A percentile compares a stretch with the other conserved stretches of the same genome.
phyloP scores from a whole-genome alignment of 148 eudicot species.

The Camellia japonica region DNA sequence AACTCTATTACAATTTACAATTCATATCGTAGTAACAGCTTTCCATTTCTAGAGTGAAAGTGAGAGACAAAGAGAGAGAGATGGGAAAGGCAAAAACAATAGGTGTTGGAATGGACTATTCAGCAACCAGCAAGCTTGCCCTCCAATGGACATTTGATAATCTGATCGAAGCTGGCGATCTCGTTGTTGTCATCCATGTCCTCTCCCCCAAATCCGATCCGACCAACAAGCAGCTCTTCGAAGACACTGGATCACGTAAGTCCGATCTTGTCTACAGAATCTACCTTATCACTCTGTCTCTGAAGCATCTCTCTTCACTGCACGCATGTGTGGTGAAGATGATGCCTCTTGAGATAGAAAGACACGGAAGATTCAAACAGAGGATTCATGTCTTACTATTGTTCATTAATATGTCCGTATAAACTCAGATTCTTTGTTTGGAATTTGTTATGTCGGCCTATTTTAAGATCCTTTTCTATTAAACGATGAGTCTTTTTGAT shows the following conservation, averaged over 20 bases:
- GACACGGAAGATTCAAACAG: too few relatives aligned
- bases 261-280: too few relatives aligned
- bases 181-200: constrained; percentile 36
- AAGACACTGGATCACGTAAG: constrained; percentile 53
- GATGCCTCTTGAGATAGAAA: too few relatives aligned
- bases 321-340: too few relatives aligned
- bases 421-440: too few relatives aligned
- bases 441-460: too few relatives aligned
- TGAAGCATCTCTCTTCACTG: too few relatives aligned
- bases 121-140: constrained; percentile 48
- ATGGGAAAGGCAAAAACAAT: constrained; percentile 38
- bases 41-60: background rate
- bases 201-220: constrained; percentile 45
- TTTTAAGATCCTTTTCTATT: too few relatives aligned
- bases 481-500: too few relatives aligned
- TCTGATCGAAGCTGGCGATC: constrained; percentile 38
- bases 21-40: background rate
- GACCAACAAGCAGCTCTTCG: constrained; percentile 46
- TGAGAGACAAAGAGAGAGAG: background rate
- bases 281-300: too few relatives aligned
- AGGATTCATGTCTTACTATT: too few relatives aligned
- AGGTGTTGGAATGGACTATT: constrained; percentile 53
- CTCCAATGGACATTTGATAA: constrained; percentile 47
- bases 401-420: too few relatives aligned
- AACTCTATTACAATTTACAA: background rate